These are phyloP conservation scores for Cordyceps cicadae DNA, from an alignment of 2,329 filamentous ascomycete genomes.

Conservation along the genomic window DNA sequence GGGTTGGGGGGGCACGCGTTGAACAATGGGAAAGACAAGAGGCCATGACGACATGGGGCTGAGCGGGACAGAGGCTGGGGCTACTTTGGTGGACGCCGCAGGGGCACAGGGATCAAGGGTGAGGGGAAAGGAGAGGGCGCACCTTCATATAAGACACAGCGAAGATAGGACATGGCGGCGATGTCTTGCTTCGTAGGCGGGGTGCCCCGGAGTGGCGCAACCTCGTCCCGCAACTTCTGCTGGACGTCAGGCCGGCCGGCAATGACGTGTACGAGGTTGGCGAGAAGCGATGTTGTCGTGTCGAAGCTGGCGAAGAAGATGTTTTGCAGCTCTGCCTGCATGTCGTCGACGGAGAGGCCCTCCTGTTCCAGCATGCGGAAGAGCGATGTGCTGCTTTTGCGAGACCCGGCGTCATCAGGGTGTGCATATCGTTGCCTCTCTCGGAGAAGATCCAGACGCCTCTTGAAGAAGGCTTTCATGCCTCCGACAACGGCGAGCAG, in stretches of 20 bases:
- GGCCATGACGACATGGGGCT: neutral
- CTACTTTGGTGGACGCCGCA: neutral
- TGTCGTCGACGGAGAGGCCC: neutral
- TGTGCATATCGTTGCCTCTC: neutral
- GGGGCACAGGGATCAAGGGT: neutral
- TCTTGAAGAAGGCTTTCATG: constrained; percentile 10
- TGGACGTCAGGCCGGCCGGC: constrained; percentile 1
- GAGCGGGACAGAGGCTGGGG: neutral
- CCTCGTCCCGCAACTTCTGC: neutral
- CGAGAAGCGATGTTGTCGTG: constrained; percentile 4
- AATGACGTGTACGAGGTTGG: constrained; percentile 4
- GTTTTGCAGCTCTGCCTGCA: constrained; percentile 10
- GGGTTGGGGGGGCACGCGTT: too few relatives aligned
- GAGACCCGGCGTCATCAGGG: neutral
- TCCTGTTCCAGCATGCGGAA: constrained; percentile 6
- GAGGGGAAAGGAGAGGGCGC: neutral
- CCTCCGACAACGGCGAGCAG: neutral
- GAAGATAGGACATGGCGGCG: constrained; percentile 1
- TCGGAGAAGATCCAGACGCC: constrained; percentile 4
- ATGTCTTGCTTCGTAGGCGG: constrained; percentile 3
- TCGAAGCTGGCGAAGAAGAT: constrained; percentile 12
- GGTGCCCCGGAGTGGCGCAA: neutral
- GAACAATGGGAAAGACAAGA: neutral
- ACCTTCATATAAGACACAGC: constrained; percentile 7
- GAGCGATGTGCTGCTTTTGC: constrained; percentile 1